These are phyloP conservation scores for Picochlorum costavermella DNA, from an alignment of 139 green algal genomes.

Conservation along the genomic window DNA sequence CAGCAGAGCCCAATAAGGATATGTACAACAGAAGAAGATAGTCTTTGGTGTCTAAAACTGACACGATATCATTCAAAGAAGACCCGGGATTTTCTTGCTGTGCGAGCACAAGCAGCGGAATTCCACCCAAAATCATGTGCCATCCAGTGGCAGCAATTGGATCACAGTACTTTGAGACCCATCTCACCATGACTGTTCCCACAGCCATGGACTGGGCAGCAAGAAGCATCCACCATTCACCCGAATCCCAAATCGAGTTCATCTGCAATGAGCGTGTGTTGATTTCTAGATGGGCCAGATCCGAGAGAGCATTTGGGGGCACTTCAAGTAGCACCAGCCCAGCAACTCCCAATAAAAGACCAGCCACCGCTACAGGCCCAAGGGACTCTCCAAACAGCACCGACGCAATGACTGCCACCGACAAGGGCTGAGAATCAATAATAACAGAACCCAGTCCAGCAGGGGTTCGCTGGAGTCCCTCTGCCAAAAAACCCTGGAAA, in stretches of 20 bases:
- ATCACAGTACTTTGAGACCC: constrained; percentile 65
- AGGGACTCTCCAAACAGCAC: constrained; percentile 87
- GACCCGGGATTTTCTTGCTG: constrained; percentile 24
- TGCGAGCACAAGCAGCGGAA: constrained; percentile 52
- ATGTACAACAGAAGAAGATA: constrained; percentile 58
- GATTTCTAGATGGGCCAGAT: constrained; percentile 9
- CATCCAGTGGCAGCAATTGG: constrained; percentile 92
- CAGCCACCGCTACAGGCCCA: constrained; percentile 31
- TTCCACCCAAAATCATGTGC: constrained; percentile 93
- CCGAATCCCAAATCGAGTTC: constrained; percentile 49
- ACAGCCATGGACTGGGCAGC: constrained; percentile 96
- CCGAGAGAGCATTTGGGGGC: constrained; percentile 22
- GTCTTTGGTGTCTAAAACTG: constrained; percentile 17
- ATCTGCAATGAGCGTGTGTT: background rate
- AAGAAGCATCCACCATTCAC: constrained; percentile 94
- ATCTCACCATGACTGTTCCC: constrained; percentile 92
- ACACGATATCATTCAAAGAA: constrained; percentile 13
- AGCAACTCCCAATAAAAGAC: constrained; percentile 72
- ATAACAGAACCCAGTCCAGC: constrained; percentile 83
- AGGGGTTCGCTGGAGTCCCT: constrained; percentile 76
- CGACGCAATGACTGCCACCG: constrained; percentile 84
- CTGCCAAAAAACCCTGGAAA: constrained; percentile 75
- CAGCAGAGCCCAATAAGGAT: constrained; percentile 81
- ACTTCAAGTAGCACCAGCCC: constrained; percentile 87
- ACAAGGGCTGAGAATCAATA: constrained; percentile 95